Base-by-base conservation (phyloP, 164 flowering plant species). In the Malania oleifera region DNA sequence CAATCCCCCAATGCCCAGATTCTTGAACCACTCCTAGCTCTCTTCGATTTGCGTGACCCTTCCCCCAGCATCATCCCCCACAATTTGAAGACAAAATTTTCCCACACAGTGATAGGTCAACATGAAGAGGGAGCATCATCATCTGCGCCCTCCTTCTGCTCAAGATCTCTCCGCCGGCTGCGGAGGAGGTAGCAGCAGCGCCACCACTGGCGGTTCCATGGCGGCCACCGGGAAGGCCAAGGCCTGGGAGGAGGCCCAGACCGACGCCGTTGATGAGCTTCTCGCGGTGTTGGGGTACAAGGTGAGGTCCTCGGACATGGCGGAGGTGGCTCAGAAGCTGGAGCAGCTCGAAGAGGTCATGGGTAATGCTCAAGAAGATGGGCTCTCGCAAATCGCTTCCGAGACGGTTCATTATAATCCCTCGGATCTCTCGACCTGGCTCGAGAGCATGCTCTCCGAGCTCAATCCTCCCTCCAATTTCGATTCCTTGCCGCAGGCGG, bases 351-450 rank as follows among this genome's bases (percentile, higher is more conserved):
- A 89, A 62, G 74, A 75, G 81, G 89, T 65, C 3, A 72, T 91
- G 75, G 82, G 76, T 0, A 56, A 57, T 13, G 75, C 75, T 52
- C 75, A 72, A 10, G 83, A 79, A 38, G 88, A 85, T 40, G 83
- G 75, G 1, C 37, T 81, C 18, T 70, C 86, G 4, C 82, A 81
- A 17, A 74, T 89, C 1, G 58, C 79, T 3, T 70, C 80, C 12
- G 96, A 87, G 2, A 77, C 89, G 13, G 81, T 83, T 40, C 96
- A 89, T 57, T 87, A 81, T 67, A 87, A 87, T 53, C 97, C 97
- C 7, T 76, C 93, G 15, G 88, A 91, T 70, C 77, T 91, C 11
- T 72, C 82, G 5, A 67, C 70, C 7, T 87, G 91, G 96, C 81
- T 87, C 13, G 79, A 86, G 29, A 72, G 62, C 55, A 86, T 91